Evolutionary conservation across 805 yeast genomes (phyloP).

Genomic region (Tetrapisispora fleetii): DNA sequence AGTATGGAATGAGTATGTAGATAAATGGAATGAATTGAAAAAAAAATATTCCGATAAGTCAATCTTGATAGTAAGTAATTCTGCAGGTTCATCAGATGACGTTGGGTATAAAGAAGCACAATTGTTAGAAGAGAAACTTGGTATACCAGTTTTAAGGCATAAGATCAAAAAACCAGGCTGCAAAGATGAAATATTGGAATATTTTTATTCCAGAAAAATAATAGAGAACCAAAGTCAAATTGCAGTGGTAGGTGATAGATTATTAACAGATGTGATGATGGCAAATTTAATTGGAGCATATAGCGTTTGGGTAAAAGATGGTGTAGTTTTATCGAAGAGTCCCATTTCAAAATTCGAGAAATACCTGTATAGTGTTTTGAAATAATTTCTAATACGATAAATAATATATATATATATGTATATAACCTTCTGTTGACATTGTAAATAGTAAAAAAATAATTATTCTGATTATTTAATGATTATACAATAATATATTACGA

Average conservation of each 20-base stretch:
- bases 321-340: conserved; percentile 45
- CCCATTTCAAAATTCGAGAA: conserved; percentile 15
- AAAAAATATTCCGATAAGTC: conserved; percentile 51
- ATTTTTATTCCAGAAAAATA: conserved; percentile 43
- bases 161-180: conserved; percentile 78
- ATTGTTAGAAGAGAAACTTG: conserved; percentile 50
- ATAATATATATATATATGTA: too few species aligned
- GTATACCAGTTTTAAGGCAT: conserved; percentile 62
- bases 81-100: conserved; percentile 87
- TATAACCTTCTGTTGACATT: neutral
- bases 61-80: conserved; percentile 74
- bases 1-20: conserved; percentile 65
- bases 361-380: conserved; percentile 5
- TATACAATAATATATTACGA: neutral
- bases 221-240: conserved; percentile 47
- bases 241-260: conserved; percentile 82
- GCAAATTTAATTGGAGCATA: conserved; percentile 87
- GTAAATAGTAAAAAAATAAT: too few species aligned
- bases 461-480: too few species aligned
- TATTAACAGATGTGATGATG: conserved; percentile 87
- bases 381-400: neutral
- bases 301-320: conserved; percentile 75
- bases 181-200: conserved; percentile 51
- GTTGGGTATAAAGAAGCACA: conserved; percentile 47
- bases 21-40: conserved; percentile 46